These are phyloP conservation scores for Pisolithus microcarpus DNA, from an alignment of 768 basidiomycete species.

Conservation along the genomic window DNA sequence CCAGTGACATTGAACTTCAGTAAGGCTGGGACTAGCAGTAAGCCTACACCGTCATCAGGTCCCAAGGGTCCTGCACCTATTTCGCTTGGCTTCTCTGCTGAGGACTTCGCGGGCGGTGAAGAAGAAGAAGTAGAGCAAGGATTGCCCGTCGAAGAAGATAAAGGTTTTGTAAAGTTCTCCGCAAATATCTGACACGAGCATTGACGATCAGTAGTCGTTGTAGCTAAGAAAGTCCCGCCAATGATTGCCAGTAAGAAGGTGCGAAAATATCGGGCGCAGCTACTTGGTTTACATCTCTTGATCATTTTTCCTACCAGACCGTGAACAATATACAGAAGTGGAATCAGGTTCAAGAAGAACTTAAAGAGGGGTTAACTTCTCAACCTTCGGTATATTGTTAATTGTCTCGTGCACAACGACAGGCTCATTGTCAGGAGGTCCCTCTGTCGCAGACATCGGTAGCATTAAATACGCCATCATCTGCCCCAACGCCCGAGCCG, in stretches of 20 bases:
- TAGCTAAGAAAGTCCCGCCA: constrained; percentile 70
- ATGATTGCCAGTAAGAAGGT: constrained; percentile 85
- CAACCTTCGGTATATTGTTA: constrained; percentile 10
- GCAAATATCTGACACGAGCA: not conserved
- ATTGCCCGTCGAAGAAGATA: constrained; percentile 41
- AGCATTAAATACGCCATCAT: constrained; percentile 17
- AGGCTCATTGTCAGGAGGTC: not conserved
- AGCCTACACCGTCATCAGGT: constrained; percentile 16
- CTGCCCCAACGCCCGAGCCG: constrained; percentile 32
- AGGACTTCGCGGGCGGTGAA: constrained; percentile 42
- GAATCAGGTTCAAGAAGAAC: constrained; percentile 92
- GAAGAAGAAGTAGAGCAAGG: constrained; percentile 36
- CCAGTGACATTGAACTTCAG: constrained; percentile 74
- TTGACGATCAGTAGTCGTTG: constrained; percentile 29
- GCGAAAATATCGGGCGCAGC: constrained; percentile 3
- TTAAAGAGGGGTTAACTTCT: constrained; percentile 41
- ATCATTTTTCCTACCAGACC: constrained; percentile 43
- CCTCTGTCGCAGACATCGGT: constrained; percentile 7
- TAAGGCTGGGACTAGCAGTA: constrained; percentile 34
- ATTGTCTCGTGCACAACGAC: not conserved
- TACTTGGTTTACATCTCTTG: not conserved
- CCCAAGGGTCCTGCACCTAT: constrained; percentile 35
- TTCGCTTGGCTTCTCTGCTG: constrained; percentile 60
- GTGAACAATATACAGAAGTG: constrained; percentile 92
- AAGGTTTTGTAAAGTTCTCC: constrained; percentile 15